Percentiles rank a stretch among this genome's conserved stretches.
Conservation (phyloP, 352 stramenopile genomes). For the Sclerospora graminicola region DNA sequence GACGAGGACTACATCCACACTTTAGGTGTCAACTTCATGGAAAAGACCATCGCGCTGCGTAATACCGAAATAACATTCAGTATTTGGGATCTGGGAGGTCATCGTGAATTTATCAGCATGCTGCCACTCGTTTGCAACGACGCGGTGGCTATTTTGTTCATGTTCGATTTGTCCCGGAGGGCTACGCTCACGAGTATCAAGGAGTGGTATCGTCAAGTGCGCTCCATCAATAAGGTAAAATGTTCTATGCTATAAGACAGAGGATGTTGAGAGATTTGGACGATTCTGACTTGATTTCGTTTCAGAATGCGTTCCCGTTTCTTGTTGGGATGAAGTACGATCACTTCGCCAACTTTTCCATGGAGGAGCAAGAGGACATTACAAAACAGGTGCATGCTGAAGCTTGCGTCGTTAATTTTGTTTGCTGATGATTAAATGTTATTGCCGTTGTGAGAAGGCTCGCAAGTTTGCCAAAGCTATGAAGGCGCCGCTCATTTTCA, state of each 20-base stretch:
- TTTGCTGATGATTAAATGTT: neutral
- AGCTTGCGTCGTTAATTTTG: neutral
- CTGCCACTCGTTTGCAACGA: constrained; percentile 92
- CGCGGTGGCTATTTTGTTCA: constrained; percentile 91
- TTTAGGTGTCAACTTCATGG: constrained; percentile 93
- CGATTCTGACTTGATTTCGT: neutral
- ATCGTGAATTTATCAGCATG: constrained; percentile 92
- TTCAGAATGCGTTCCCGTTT: constrained; percentile 86
- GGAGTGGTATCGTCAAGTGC: constrained; percentile 89
- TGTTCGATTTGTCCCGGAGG: constrained; percentile 92
- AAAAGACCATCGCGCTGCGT: constrained; percentile 90
- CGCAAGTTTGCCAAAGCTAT: constrained; percentile 93
- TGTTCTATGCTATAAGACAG: neutral
- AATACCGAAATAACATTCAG: constrained; percentile 94
- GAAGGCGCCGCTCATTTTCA: constrained; percentile 92
- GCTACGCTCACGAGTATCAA: constrained; percentile 88
- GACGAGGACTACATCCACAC: constrained; percentile 96
- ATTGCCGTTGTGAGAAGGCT: constrained; percentile 29
- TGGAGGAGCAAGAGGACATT: constrained; percentile 90
- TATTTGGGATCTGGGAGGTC: constrained; percentile 91
- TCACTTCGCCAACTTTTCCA: constrained; percentile 83
- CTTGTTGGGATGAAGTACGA: constrained; percentile 94
- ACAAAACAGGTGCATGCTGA: constrained; percentile 75
- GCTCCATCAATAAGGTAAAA: constrained; percentile 85
- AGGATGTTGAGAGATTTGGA: neutral